Percentiles rank a stretch among this genome's conserved stretches.
Conservation (phyloP, 306 rosid genomes). For the Canavalia gladiata region DNA sequence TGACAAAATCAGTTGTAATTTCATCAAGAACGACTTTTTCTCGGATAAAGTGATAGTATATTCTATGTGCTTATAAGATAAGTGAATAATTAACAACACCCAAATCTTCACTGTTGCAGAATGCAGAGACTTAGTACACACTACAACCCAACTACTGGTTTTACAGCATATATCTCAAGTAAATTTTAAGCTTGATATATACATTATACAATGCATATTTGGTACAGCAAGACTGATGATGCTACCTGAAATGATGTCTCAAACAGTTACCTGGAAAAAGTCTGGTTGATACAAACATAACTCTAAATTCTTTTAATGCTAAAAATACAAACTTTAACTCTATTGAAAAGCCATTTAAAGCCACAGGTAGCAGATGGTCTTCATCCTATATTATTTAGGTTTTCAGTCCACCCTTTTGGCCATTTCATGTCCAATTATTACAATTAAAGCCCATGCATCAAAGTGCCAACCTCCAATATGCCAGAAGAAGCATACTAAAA, state of each 20-base stretch:
- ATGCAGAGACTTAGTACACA: neutral
- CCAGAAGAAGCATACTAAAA: constrained; percentile 29
- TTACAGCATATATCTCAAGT: neutral
- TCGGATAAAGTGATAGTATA: too few relatives aligned
- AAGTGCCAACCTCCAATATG: constrained; percentile 34
- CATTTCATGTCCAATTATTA: constrained; percentile 16
- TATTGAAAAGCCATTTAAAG: neutral
- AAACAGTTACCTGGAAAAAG: neutral
- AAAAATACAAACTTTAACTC: neutral
- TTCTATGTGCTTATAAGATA: too few relatives aligned
- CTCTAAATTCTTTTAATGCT: neutral
- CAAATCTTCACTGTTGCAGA: neutral
- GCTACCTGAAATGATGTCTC: neutral
- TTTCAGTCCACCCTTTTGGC: neutral
- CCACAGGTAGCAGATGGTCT: neutral
- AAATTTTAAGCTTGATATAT: constrained; percentile 2
- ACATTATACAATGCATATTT: constrained; percentile 15
- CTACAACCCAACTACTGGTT: neutral
- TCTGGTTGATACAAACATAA: neutral
- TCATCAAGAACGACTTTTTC: too few relatives aligned
- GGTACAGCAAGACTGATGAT: neutral
- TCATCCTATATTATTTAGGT: neutral
- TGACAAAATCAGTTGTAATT: too few relatives aligned
- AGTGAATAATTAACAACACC: neutral
- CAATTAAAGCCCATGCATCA: neutral